These are phyloP conservation scores for Lachancea meyersii DNA, from an alignment of 805 yeast species.

Conservation along the genomic window DNA sequence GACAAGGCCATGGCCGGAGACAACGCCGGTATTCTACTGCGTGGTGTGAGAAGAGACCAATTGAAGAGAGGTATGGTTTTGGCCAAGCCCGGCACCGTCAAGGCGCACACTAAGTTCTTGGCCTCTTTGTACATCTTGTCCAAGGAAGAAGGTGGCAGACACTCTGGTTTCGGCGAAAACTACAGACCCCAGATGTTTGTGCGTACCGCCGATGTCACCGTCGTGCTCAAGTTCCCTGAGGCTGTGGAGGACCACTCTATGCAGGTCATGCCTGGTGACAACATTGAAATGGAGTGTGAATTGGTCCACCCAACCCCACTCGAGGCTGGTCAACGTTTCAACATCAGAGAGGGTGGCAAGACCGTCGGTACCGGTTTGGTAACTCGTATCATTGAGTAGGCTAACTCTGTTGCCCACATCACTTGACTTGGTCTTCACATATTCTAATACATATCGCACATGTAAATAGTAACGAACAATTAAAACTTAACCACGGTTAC, in stretches of 20 bases:
- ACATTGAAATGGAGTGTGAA: conserved; percentile 90
- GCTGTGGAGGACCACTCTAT: conserved; percentile 74
- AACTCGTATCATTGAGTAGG: conserved; percentile 73
- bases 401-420: too few species aligned
- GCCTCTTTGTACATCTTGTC: conserved; percentile 89
- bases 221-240: conserved; percentile 82
- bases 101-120: conserved; percentile 88
- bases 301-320: conserved; percentile 86
- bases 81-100: conserved; percentile 85
- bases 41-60: conserved; percentile 98
- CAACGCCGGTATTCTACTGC: conserved; percentile 93
- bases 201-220: conserved; percentile 95
- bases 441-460: conserved; percentile 1
- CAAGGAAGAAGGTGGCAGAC: conserved; percentile 99
- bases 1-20: conserved; percentile 99
- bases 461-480: conserved; percentile 3
- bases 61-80: conserved; percentile 95
- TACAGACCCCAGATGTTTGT: conserved; percentile 97
- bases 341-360: conserved; percentile 98
- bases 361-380: conserved; percentile 98
- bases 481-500: neutral
- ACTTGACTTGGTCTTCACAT: neutral
- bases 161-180: conserved; percentile 92
- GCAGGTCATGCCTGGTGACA: conserved; percentile 97
- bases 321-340: conserved; percentile 97